Percentiles rank a stretch among this genome's conserved stretches.
Conservation (phyloP, 129 eudicot species). For the Lactuca saligna region DNA sequence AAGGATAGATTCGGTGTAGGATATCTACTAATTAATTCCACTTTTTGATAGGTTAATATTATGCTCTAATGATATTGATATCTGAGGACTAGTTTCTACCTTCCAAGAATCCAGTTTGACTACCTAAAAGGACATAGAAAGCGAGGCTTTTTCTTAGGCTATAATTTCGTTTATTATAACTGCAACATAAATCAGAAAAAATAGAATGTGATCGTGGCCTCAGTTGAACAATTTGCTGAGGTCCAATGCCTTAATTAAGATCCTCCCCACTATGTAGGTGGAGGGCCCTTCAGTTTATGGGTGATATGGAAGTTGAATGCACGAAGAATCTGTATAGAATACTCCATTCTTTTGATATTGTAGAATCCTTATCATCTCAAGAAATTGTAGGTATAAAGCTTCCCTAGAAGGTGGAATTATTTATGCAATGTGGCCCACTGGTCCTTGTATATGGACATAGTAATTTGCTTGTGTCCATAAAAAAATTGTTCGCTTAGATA, state of each 20-base stretch:
- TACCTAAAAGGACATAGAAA: constrained; percentile 22
- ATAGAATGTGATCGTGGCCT: constrained; percentile 33
- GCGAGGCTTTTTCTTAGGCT: constrained; percentile 18
- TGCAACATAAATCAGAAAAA: constrained; percentile 14
- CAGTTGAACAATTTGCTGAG: constrained; percentile 37
- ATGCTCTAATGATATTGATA: constrained; percentile 29
- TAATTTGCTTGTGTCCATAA: constrained; percentile 24
- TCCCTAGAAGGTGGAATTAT: constrained; percentile 36
- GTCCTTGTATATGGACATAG: constrained; percentile 29
- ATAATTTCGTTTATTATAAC: constrained; percentile 5
- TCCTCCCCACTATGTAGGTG: constrained; percentile 40
- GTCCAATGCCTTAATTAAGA: constrained; percentile 37
- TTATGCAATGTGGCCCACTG: constrained; percentile 22
- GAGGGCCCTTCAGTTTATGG: constrained; percentile 33
- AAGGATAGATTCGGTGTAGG: constrained; percentile 20
- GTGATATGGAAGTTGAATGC: constrained; percentile 44
- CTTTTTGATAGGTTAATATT: constrained; percentile 16
- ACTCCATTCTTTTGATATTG: constrained; percentile 29
- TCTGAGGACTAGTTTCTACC: constrained; percentile 30
- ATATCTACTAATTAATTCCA: constrained; percentile 19
- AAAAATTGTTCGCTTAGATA: not conserved
- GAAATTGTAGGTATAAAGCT: constrained; percentile 36
- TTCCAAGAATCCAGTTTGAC: constrained; percentile 34
- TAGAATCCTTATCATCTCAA: constrained; percentile 53
- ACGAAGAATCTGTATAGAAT: constrained; percentile 41